phyloP scores from a whole-genome alignment of 2,329 filamentous ascomycete genomes.

The Claviceps pusilla region DNA sequence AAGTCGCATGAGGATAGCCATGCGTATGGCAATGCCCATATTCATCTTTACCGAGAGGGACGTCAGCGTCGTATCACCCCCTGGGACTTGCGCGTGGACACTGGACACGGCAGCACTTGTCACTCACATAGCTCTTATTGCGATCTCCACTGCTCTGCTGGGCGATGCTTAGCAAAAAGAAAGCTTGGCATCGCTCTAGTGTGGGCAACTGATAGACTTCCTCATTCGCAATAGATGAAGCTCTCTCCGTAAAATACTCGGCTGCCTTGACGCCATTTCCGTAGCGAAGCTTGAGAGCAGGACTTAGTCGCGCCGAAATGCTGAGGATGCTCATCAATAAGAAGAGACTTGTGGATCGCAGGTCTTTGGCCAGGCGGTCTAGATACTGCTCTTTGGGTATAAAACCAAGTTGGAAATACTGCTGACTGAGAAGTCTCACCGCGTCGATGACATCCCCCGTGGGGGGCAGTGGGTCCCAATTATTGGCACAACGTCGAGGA shows the following conservation, averaged over 20 bases:
- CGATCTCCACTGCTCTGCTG: conserved; percentile 41
- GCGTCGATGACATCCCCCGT: conserved; percentile 35
- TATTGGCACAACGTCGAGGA: conserved; percentile 16
- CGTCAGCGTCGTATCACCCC: not conserved
- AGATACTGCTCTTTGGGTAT: conserved; percentile 38
- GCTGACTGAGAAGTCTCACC: conserved; percentile 35
- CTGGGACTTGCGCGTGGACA: not conserved
- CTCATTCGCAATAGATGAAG: conserved; percentile 29
- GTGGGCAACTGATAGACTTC: conserved; percentile 39
- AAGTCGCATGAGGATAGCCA: conserved; percentile 39
- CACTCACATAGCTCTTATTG: conserved; percentile 38
- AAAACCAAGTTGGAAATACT: conserved; percentile 47
- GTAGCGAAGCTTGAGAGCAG: conserved; percentile 30
- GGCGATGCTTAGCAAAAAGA: conserved; percentile 43
- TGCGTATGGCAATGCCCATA: conserved; percentile 39
- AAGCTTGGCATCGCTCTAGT: conserved; percentile 41
- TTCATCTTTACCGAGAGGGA: conserved; percentile 27
- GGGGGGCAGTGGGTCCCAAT: conserved; percentile 36
- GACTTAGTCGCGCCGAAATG: conserved; percentile 40
- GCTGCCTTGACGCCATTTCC: conserved; percentile 36
- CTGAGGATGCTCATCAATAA: conserved; percentile 40
- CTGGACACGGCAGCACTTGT: not conserved
- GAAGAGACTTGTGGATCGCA: conserved; percentile 36
- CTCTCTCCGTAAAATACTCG: conserved; percentile 37
- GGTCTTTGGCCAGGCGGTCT: conserved; percentile 29